Evolutionary conservation across 805 yeast species (phyloP).

Genomic region (Sporopachydermia quercuum): DNA sequence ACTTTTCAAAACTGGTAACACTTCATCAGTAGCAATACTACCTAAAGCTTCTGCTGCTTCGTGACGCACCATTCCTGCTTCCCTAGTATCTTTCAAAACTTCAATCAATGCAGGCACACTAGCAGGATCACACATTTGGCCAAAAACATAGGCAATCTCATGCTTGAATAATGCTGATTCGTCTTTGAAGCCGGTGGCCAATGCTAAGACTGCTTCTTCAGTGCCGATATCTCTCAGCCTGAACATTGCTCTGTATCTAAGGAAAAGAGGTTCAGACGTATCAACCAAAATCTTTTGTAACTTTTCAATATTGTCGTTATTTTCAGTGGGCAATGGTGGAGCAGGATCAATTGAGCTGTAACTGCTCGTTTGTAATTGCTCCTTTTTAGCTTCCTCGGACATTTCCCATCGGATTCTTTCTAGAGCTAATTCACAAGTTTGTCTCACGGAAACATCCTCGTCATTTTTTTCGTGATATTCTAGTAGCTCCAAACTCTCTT

Average conservation of each 20-base stretch:
- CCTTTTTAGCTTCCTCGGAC: constrained; percentile 48
- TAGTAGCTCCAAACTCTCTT: constrained; percentile 51
- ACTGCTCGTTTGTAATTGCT: constrained; percentile 57
- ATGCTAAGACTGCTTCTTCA: constrained; percentile 82
- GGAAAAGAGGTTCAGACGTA: constrained; percentile 66
- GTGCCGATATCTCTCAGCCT: constrained; percentile 89
- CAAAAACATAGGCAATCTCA: constrained; percentile 96
- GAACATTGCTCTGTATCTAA: constrained; percentile 97
- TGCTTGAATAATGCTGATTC: constrained; percentile 91
- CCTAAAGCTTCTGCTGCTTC: constrained; percentile 99
- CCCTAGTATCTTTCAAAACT: constrained; percentile 59
- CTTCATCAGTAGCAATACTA: constrained; percentile 90
- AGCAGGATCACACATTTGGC: constrained; percentile 88
- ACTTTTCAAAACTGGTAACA: constrained; percentile 70
- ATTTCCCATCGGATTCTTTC: constrained; percentile 90
- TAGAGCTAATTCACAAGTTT: constrained; percentile 95
- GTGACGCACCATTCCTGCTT: constrained; percentile 98
- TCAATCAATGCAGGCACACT: constrained; percentile 79
- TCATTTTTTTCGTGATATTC: constrained; percentile 52
- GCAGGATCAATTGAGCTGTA: constrained; percentile 94
- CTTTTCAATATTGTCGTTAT: constrained; percentile 45
- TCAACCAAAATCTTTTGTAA: constrained; percentile 60
- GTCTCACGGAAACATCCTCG: constrained; percentile 77
- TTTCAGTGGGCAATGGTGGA: constrained; percentile 75
- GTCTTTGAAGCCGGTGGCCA: constrained; percentile 82